Conservation (phyloP, 164 flowering plant species). For the Umbilicus rupestris region DNA sequence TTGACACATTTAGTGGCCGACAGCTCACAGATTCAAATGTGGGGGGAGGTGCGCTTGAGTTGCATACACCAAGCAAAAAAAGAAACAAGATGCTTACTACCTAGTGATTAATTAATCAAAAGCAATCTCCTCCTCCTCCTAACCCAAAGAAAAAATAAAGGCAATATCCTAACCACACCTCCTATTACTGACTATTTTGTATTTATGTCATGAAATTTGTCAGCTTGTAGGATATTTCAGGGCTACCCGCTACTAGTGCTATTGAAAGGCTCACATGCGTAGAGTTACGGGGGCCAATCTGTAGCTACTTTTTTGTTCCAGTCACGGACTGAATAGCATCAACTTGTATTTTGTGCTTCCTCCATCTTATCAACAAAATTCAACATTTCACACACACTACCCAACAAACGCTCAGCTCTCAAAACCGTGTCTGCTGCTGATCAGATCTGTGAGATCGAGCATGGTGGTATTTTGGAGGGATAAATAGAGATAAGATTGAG, state of each 20-base stretch:
- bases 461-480: background rate
- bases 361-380: background rate
- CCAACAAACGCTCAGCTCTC: background rate
- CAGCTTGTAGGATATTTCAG: background rate
- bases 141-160: constrained; percentile 1
- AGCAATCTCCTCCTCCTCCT: background rate
- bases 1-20: background rate
- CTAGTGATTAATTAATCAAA: background rate
- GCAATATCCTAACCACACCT: background rate
- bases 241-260: background rate
- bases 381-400: background rate
- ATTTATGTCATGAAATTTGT: background rate
- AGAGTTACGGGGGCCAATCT: constrained; percentile 2
- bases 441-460: background rate
- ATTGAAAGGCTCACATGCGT: constrained; percentile 1
- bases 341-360: background rate
- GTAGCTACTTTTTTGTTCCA: background rate
- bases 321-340: background rate
- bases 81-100: background rate
- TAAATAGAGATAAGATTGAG: too few species aligned
- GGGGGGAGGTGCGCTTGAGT: background rate
- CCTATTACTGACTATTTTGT: background rate
- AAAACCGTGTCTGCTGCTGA: background rate
- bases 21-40: background rate
- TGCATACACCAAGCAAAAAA: background rate